Percentiles rank a stretch among this genome's conserved stretches.
These are phyloP conservation scores for Neolentinus lepideus DNA, from an alignment of 1,284 basidiomycete species.

Conservation along the genomic window DNA sequence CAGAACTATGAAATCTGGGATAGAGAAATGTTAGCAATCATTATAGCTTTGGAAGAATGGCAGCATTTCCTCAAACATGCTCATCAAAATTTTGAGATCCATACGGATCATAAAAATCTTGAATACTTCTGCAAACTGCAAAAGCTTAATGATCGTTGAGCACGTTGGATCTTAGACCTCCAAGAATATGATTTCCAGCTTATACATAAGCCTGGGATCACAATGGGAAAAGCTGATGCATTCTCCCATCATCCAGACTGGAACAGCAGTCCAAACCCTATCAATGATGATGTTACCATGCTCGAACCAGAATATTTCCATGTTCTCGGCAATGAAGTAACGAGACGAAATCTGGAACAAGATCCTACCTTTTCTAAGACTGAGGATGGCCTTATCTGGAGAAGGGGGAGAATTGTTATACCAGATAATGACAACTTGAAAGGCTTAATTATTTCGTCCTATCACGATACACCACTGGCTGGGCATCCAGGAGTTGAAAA, in stretches of 20 bases:
- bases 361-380: background rate
- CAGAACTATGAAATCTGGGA: conserved; percentile 27
- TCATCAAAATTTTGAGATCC: conserved; percentile 18
- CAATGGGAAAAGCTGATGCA: conserved; percentile 26
- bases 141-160: conserved; percentile 29
- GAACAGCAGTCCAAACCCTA: conserved; percentile 16
- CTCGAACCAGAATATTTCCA: conserved; percentile 19
- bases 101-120: conserved; percentile 37
- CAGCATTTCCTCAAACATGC: conserved; percentile 27
- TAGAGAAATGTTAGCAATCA: conserved; percentile 31
- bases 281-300: conserved; percentile 23
- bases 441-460: conserved; percentile 13
- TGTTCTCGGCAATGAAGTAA: conserved; percentile 6
- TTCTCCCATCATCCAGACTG: conserved; percentile 32
- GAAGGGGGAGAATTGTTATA: conserved; percentile 12
- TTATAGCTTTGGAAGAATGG: conserved; percentile 30
- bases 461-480: background rate
- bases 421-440: conserved; percentile 13
- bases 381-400: background rate
- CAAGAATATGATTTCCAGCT: conserved; percentile 28
- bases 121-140: conserved; percentile 28
- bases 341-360: background rate
- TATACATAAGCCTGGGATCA: conserved; percentile 27
- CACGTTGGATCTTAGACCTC: conserved; percentile 30
- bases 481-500: background rate